Conservation (phyloP, 345 rosid genomes). For the Salix koriyanagi region DNA sequence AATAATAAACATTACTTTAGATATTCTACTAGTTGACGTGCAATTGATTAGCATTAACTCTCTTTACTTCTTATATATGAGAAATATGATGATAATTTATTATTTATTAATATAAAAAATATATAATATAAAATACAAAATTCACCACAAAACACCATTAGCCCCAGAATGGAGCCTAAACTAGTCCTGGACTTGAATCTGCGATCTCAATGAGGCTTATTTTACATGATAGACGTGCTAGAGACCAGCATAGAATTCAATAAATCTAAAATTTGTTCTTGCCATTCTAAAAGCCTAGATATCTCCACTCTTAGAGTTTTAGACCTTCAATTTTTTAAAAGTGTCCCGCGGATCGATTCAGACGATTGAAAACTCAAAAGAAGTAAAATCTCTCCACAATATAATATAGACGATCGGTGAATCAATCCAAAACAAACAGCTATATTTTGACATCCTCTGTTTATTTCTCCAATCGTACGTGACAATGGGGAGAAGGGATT, state of each 20-base stretch:
- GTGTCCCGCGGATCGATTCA: not conserved
- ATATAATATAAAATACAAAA: no score
- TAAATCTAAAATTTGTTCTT: not conserved
- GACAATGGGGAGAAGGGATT: not conserved
- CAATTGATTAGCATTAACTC: no score
- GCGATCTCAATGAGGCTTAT: no score
- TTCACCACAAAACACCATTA: no score
- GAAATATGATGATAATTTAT: no score
- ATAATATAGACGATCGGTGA: not conserved
- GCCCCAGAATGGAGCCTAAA: no score
- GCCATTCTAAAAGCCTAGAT: not conserved
- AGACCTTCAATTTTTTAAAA: not conserved
- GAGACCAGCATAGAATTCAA: not conserved
- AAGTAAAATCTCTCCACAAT: not conserved
- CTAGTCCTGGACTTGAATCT: no score
- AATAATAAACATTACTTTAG: no score
- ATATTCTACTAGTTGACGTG: no score
- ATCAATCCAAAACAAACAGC: not conserved
- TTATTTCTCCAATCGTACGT: not conserved
- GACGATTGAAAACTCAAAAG: not conserved
- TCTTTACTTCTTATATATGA: no score
- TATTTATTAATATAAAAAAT: no score
- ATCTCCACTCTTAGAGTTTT: not conserved
- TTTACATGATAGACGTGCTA: not conserved
- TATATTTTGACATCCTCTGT: not conserved